phyloP scores from a whole-genome alignment of 139 green algal species.

The Chlorella sp. region DNA sequence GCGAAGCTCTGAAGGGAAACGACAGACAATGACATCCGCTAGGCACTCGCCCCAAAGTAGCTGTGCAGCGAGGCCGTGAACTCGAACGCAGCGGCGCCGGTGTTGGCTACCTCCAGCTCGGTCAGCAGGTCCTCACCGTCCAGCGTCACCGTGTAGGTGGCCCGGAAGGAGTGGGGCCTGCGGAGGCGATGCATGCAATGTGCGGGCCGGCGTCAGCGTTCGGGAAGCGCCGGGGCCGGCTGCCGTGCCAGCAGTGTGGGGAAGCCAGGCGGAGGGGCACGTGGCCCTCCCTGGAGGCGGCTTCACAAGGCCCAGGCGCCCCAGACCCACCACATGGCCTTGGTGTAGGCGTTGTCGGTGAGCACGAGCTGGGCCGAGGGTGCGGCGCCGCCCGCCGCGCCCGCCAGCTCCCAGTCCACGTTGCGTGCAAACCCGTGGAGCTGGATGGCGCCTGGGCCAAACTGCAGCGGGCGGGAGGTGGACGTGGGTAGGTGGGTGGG shows the following conservation, averaged over 20 bases:
- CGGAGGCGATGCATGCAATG: too few species aligned
- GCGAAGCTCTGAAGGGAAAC: too few species aligned
- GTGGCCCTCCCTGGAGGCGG: too few species aligned
- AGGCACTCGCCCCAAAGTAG: too few species aligned
- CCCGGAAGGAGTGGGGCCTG: slow-evolving; percentile 78
- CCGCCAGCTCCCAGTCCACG: slow-evolving; percentile 83
- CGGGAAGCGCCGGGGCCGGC: too few species aligned
- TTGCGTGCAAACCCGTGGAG: slow-evolving; percentile 98
- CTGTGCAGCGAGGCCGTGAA: slow-evolving; percentile 97
- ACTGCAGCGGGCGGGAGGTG: slow-evolving; percentile 65
- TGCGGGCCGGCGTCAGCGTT: too few species aligned
- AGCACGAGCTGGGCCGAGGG: slow-evolving; percentile 87
- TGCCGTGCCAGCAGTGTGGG: too few species aligned
- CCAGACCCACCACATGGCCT: slow-evolving; percentile 91
- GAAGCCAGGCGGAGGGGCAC: too few species aligned
- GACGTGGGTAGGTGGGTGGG: neutral
- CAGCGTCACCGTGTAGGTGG: slow-evolving; percentile 77
- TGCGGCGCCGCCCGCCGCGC: slow-evolving; percentile 79
- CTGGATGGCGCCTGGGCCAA: slow-evolving; percentile 91
- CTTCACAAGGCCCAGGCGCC: too few species aligned
- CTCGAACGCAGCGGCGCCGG: slow-evolving; percentile 73
- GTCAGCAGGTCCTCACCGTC: slow-evolving; percentile 83
- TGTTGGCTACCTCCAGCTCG: slow-evolving; percentile 88
- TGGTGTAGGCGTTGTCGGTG: slow-evolving; percentile 88
- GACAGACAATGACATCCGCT: too few species aligned